Base-by-base conservation (phyloP, 371 early-diverging fungal species). In the Furculomyces boomerangus region DNA sequence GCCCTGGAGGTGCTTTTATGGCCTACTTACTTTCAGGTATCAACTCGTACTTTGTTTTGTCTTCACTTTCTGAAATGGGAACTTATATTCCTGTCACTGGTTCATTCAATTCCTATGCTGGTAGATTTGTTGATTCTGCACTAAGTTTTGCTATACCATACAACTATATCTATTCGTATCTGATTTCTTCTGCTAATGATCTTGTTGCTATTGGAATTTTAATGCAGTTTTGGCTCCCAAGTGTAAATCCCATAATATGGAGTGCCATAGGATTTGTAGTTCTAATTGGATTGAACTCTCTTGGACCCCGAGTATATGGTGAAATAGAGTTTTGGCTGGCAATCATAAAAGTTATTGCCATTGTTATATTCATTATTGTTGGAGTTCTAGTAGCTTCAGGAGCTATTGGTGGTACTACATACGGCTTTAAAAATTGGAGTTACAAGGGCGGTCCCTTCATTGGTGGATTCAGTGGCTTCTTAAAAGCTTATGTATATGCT, bases 11-110 rank as follows among this genome's bases (percentile, higher is more conserved):
- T 50, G 76, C 81, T 3, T 63, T 86, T 57, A 65, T 86, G 3
- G 84, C 80, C 30, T 91, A 81, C 50, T 57, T 58, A 25, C 57
- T 79, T 45, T 79, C 84, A 20, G 88, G 87, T 52, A 60, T 80
- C n/a, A 74, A 86, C 73, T 86, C 89, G 2, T 90, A 75, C 53
- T 83, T 78, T 55, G 77, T 88, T 47, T 78, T 84, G 73, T 81
- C 83, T 58, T 79, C 83, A 37, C 73, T 90, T 48, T 90, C 88
- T 56, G 90, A 90, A 58, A 84, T 91, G 85, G 78, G 84, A 3
- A 82, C 90, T 0, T 70, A 75, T 52, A 78, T 88, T 43, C 92
- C 92, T 14, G 80, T 85, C 2, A 72, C 86, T 7, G 92, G 89
- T 24, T 76, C 81, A 8, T 88, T 91, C 72, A 76, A 80, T 60